Base-by-base conservation (phyloP, 176 grass and related monocot genomes). In the Hsuehochloa calcarea region DNA sequence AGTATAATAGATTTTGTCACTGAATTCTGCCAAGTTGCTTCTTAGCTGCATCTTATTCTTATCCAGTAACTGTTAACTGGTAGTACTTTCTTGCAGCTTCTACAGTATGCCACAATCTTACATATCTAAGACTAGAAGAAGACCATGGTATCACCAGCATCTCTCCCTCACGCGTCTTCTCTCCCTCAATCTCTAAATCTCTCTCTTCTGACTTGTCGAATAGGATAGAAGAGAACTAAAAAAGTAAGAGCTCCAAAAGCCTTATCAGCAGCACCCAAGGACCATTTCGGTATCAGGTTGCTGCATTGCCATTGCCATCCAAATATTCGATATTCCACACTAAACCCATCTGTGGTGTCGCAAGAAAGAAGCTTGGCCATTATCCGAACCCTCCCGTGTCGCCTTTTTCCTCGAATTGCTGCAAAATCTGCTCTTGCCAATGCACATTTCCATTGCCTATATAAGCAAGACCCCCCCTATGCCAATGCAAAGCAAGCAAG, bases 301-400 rank as follows among this genome's bases (percentile, higher is more conserved):
- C 65, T 60, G 80, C 84, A 60, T n/a, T 6, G 31, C 25, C 66
- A 65, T 80, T 64, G 76, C 70, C 52, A 52, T 85, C 84, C 69
- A 81, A 76, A 85, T 88, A 88, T 88, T 91, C 89, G 80, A 87
- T 75, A 80, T 61, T 80, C 81, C 70, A 85, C 81, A 66, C 44
- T 34, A 52, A n/a, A 35, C 72, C 49, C 44, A 45, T 82, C 67
- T 51, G 65, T 78, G 88, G 80, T 74, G 81, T 89, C 38, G 22
- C 78, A 9, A 63, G 71, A 77, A 78, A 52, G n/a, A 63, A 22
- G 23, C 74, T 65, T 44, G 44, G 45, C 80, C 71, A 60, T 79
- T 83, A 88, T 82, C 79, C 20, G 22, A 75, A 56, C 54, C 80
- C 9, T 73, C 31, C 22, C 6, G 25, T 63, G 51, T n/a, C 23